Percentiles rank a stretch among this genome's conserved stretches.
Evolutionary conservation across 768 basidiomycete species (phyloP).

Genomic region (Grammothele lineata): DNA sequence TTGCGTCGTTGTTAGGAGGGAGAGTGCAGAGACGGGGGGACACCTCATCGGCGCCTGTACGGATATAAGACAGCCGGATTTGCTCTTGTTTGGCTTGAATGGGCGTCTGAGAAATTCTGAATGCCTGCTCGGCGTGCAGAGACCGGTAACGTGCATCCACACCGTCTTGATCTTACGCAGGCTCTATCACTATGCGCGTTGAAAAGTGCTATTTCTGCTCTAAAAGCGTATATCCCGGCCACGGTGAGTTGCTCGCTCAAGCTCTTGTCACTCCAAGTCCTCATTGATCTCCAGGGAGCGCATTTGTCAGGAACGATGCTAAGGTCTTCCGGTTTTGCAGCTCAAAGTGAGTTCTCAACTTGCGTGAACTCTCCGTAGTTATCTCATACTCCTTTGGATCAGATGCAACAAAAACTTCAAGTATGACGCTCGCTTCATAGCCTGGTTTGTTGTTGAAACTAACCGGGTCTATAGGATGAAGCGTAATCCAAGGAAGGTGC

Average conservation of each 20-base stretch:
- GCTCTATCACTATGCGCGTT: slow-evolving; percentile 87
- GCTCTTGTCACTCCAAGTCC: not conserved
- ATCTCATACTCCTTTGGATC: too few species aligned
- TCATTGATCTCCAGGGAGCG: slow-evolving; percentile 52
- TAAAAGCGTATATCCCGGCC: slow-evolving; percentile 93
- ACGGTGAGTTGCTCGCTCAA: slow-evolving; percentile 49
- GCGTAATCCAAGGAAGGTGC: slow-evolving; percentile 96
- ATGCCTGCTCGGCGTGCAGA: too few species aligned
- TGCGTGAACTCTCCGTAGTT: too few species aligned
- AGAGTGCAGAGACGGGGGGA: too few species aligned
- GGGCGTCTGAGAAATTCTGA: too few species aligned
- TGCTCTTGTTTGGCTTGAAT: too few species aligned
- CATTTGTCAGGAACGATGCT: slow-evolving; percentile 96
- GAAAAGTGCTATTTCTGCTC: slow-evolving; percentile 99
- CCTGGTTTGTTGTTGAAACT: not conserved
- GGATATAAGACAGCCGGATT: too few species aligned
- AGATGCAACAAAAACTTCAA: slow-evolving; percentile 99
- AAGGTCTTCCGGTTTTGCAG: slow-evolving; percentile 98
- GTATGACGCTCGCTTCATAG: slow-evolving; percentile 49
- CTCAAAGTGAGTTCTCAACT: slow-evolving; percentile 68
- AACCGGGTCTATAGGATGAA: slow-evolving; percentile 73
- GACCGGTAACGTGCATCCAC: too few species aligned
- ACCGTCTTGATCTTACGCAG: too few species aligned
- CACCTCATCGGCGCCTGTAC: too few species aligned
- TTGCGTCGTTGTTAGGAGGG: too few species aligned